Conservation (phyloP, 2,329 filamentous ascomycete species). For the Fusarium marasasianum region DNA sequence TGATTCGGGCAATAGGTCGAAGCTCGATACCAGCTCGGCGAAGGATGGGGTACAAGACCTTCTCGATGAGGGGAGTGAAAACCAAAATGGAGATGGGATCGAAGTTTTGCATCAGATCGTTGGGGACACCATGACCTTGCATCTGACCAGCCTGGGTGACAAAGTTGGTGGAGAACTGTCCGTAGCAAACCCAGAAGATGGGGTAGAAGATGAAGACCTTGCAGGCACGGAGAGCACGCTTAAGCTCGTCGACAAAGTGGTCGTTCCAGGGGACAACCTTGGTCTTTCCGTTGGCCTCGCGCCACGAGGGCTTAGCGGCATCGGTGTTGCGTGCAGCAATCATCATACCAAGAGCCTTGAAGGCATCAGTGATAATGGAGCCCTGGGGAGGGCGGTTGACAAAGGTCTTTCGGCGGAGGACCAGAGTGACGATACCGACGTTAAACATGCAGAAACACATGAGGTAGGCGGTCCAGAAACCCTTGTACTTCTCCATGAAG, state of each 20-base stretch:
- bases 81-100: constrained; percentile 73
- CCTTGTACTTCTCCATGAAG: constrained; percentile 72
- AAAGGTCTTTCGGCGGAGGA: constrained; percentile 57
- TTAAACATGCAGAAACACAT: constrained; percentile 70
- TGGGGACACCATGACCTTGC: constrained; percentile 72
- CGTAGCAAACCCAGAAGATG: constrained; percentile 74
- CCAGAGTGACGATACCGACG: constrained; percentile 63
- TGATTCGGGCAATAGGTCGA: constrained; percentile 72
- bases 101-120: constrained; percentile 75
- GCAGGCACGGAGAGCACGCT: constrained; percentile 73
- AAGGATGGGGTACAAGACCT: constrained; percentile 68
- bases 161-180: constrained; percentile 73
- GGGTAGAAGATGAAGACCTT: constrained; percentile 75
- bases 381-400: constrained; percentile 66
- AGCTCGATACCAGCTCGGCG: constrained; percentile 67
- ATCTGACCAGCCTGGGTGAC: constrained; percentile 68
- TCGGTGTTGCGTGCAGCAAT: constrained; percentile 58
- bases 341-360: constrained; percentile 58
- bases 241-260: constrained; percentile 76
- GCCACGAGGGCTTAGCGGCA: constrained; percentile 73
- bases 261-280: constrained; percentile 69
- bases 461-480: constrained; percentile 73
- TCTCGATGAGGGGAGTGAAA: constrained; percentile 72
- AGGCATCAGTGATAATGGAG: constrained; percentile 71
- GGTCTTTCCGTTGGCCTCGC: constrained; percentile 59